Evolutionary conservation across 208 protist genomes (phyloP).

Genomic region (Leishmania aethiopica): DNA sequence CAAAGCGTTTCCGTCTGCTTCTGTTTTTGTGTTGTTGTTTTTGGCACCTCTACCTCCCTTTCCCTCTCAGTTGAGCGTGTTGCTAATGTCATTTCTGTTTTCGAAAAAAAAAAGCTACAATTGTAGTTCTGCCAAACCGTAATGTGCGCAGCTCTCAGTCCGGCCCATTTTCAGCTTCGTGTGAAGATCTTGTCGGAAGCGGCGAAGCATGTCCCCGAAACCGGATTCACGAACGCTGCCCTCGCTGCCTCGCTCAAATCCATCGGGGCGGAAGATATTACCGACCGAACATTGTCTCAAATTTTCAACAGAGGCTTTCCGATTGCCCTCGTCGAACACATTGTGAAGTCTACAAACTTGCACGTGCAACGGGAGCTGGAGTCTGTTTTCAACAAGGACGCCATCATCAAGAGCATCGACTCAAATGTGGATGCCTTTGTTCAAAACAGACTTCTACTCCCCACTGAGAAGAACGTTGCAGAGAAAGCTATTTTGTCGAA

Average conservation of each 20-base stretch:
- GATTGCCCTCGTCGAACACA: conserved; percentile 64
- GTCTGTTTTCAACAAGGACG: conserved; percentile 50
- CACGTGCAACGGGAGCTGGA: conserved; percentile 46
- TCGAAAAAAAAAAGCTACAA: not conserved
- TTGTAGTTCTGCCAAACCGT: not conserved
- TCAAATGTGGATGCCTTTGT: conserved; percentile 63
- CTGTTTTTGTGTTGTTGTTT: not conserved
- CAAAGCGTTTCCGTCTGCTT: not conserved
- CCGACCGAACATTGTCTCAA: conserved; percentile 16
- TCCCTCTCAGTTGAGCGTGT: not conserved
- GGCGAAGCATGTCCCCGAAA: conserved; percentile 36
- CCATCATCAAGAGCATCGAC: conserved; percentile 46
- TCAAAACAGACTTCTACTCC: conserved; percentile 38
- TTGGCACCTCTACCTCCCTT: not conserved
- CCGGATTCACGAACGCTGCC: conserved; percentile 48
- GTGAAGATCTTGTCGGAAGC: conserved; percentile 45
- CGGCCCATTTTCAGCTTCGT: conserved; percentile 27
- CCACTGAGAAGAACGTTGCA: conserved; percentile 48
- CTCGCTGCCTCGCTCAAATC: conserved; percentile 33
- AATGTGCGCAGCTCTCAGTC: conserved; percentile 34
- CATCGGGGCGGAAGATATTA: conserved; percentile 20
- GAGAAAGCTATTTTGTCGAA: conserved; percentile 55
- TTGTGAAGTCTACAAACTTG: conserved; percentile 53
- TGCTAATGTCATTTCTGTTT: not conserved
- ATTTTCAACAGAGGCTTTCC: conserved; percentile 72